Percentiles rank a stretch among this genome's conserved stretches.
These are phyloP conservation scores for Curvularia sp. DNA, from an alignment of 2,329 filamentous ascomycete genomes.

Conservation along the genomic window DNA sequence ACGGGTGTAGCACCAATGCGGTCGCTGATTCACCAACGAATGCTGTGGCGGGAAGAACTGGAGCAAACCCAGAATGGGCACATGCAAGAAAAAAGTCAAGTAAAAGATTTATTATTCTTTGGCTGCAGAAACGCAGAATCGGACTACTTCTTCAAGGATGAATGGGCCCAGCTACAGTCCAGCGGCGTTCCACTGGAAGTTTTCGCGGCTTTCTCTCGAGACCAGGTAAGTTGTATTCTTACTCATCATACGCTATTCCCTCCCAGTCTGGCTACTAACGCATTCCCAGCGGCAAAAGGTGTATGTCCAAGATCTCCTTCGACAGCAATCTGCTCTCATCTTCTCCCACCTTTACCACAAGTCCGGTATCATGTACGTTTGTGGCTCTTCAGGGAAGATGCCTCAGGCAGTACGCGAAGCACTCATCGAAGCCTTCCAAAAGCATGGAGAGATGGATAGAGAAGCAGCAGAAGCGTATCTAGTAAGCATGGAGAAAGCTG, in stretches of 20 bases:
- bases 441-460: constrained; percentile 50
- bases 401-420: constrained; percentile 72
- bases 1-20: constrained; percentile 88
- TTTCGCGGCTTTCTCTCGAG: constrained; percentile 73
- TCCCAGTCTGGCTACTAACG: background rate
- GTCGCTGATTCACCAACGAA: constrained; percentile 77
- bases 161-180: constrained; percentile 67
- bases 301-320: constrained; percentile 72
- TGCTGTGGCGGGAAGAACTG: constrained; percentile 46
- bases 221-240: constrained; percentile 56
- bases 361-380: constrained; percentile 63
- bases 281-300: constrained; percentile 60
- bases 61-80: background rate
- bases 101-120: constrained; percentile 71
- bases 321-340: constrained; percentile 58
- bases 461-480: constrained; percentile 64
- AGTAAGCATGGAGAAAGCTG: constrained; percentile 65
- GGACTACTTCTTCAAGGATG: constrained; percentile 82
- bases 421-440: constrained; percentile 65
- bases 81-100: background rate
- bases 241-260: background rate
- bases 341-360: constrained; percentile 60
- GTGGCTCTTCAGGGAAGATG: constrained; percentile 72
- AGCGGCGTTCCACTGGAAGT: constrained; percentile 59
- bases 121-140: constrained; percentile 76